Evolutionary conservation across 2,329 filamentous ascomycete species (phyloP).

Genomic region (Ascochyta pisi): DNA sequence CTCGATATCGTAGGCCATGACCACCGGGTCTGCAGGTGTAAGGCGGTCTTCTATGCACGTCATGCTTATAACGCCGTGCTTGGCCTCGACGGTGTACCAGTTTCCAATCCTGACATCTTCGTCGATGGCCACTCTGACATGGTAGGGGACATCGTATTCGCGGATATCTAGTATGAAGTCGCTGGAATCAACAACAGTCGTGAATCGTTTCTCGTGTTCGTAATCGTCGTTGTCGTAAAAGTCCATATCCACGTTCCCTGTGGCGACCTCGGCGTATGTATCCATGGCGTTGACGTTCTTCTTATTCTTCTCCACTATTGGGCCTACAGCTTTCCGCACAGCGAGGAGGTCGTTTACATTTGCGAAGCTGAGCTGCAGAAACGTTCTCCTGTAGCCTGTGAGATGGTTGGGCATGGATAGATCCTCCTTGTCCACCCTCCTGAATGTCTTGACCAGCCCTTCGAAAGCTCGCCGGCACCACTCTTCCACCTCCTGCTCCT

Average conservation of each 20-base stretch:
- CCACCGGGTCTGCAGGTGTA: conserved; percentile 91
- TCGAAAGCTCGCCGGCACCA: conserved; percentile 83
- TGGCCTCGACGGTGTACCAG: conserved; percentile 96
- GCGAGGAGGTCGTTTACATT: conserved; percentile 87
- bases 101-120: conserved; percentile 94
- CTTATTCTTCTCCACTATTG: conserved; percentile 94
- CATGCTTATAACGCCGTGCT: conserved; percentile 86
- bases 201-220: conserved; percentile 80
- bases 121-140: conserved; percentile 98
- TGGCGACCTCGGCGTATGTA: conserved; percentile 94
- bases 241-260: conserved; percentile 83
- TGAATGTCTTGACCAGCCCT: conserved; percentile 80
- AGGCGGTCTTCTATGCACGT: conserved; percentile 86
- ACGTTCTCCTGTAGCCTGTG: conserved; percentile 85
- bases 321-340: conserved; percentile 83
- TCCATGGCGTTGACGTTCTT: conserved; percentile 97
- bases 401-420: conserved; percentile 94
- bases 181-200: conserved; percentile 84
- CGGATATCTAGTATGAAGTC: conserved; percentile 98
- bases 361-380: conserved; percentile 83
- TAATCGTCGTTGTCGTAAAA: conserved; percentile 87
- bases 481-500: conserved; percentile 93
- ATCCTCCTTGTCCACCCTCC: conserved; percentile 88
- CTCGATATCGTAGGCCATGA: conserved; percentile 99
- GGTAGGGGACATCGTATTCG: conserved; percentile 99